phyloP scores from a whole-genome alignment of 2,329 filamentous ascomycete genomes.

The Ophiostoma piceae region DNA sequence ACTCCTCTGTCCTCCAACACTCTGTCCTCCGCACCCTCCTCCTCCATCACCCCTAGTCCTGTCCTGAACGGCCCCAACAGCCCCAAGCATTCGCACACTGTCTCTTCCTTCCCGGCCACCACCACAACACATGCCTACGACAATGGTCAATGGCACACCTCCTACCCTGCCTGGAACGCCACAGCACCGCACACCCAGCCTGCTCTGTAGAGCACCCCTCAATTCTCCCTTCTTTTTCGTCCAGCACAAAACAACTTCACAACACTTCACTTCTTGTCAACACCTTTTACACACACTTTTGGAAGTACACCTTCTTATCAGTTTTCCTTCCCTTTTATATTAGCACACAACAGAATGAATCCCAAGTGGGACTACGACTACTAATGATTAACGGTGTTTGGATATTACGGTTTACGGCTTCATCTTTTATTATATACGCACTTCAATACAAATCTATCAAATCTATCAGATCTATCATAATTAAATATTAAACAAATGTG shows the following conservation, averaged over 20 bases:
- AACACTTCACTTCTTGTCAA: background rate
- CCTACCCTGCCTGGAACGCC: conserved; percentile 43
- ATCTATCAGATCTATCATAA: background rate
- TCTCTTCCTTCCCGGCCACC: conserved; percentile 12
- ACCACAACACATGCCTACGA: conserved; percentile 34
- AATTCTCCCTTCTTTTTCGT: too few relatives aligned
- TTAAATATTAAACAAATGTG: background rate
- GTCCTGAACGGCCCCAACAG: background rate
- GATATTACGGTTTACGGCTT: background rate
- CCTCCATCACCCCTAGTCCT: background rate
- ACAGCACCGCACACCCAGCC: conserved; percentile 29
- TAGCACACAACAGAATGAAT: background rate
- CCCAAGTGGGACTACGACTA: conserved; percentile 1
- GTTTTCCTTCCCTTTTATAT: background rate
- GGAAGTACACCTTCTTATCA: background rate
- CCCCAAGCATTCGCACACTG: background rate
- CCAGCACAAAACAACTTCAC: background rate
- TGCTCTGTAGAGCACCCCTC: background rate
- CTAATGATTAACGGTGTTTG: conserved; percentile 3
- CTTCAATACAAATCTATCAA: background rate
- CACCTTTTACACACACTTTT: background rate
- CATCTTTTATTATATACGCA: background rate
- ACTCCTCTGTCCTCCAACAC: background rate
- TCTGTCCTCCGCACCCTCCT: background rate
- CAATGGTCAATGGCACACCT: conserved; percentile 44